These are phyloP conservation scores for Metarhizium album DNA, from an alignment of 2,329 filamentous ascomycete genomes.

Conservation along the genomic window DNA sequence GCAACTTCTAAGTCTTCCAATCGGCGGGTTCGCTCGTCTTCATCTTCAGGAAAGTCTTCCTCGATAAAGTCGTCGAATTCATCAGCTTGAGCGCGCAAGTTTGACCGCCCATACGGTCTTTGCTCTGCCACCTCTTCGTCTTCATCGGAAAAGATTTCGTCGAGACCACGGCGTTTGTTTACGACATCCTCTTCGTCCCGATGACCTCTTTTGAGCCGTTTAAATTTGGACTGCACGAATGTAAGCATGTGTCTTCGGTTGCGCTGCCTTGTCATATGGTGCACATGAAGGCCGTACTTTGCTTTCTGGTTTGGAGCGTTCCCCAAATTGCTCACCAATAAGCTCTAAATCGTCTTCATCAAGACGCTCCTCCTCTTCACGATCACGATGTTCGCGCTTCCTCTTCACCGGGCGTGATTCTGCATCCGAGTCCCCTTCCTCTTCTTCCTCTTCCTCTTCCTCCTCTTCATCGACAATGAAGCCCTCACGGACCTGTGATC, in stretches of 20 bases:
- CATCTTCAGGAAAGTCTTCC: conserved; percentile 84
- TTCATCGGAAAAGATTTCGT: conserved; percentile 92
- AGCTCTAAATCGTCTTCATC: conserved; percentile 95
- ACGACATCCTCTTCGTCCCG: conserved; percentile 59
- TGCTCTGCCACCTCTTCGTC: conserved; percentile 62
- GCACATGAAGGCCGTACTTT: conserved; percentile 46
- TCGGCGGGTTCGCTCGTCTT: conserved; percentile 63
- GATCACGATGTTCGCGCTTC: conserved; percentile 67
- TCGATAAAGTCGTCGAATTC: conserved; percentile 96
- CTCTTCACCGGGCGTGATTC: conserved; percentile 50
- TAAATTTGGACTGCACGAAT: conserved; percentile 67
- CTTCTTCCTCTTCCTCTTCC: conserved; percentile 67
- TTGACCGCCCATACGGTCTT: conserved; percentile 37
- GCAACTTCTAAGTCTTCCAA: conserved; percentile 84
- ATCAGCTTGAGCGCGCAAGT: conserved; percentile 53
- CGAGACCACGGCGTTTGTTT: conserved; percentile 59
- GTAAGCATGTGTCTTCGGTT: conserved; percentile 10
- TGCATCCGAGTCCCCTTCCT: conserved; percentile 47
- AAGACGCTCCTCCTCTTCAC: conserved; percentile 76
- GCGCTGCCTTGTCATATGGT: not conserved
- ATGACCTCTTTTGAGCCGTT: conserved; percentile 88
- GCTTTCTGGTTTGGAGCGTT: conserved; percentile 46
- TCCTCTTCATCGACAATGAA: conserved; percentile 68
- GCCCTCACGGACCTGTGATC: conserved; percentile 67
- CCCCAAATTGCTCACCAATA: conserved; percentile 73